These are phyloP conservation scores for Schizophyllum commune DNA, from an alignment of 1,284 basidiomycete species.

Conservation along the genomic window DNA sequence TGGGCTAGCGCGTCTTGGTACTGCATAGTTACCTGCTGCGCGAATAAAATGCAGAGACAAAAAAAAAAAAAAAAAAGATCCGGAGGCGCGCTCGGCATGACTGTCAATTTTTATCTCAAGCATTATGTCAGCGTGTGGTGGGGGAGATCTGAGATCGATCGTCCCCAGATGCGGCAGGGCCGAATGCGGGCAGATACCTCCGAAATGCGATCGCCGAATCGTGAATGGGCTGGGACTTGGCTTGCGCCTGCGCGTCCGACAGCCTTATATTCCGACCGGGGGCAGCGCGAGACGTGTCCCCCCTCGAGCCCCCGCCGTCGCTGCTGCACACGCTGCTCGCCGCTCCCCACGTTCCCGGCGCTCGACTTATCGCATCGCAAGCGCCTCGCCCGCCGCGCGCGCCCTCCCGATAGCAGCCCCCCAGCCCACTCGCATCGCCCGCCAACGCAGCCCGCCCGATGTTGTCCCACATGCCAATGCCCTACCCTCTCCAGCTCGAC, in stretches of 20 bases:
- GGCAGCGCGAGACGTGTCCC: neutral
- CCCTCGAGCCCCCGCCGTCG: neutral
- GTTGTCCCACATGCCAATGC: neutral
- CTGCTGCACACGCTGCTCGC: neutral
- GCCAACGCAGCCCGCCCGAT: neutral
- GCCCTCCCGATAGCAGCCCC: neutral
- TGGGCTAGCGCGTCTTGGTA: too few species aligned
- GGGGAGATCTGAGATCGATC: neutral
- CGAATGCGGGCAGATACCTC: neutral
- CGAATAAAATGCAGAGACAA: too few species aligned
- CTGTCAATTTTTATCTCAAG: neutral
- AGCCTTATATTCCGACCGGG: neutral
- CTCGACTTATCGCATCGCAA: too few species aligned
- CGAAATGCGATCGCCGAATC: neutral
- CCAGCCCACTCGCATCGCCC: neutral
- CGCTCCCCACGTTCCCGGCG: neutral
- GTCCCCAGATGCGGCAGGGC: neutral
- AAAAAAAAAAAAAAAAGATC: too few species aligned
- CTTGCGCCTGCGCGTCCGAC: neutral
- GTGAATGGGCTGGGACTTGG: neutral
- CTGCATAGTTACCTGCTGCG: too few species aligned
- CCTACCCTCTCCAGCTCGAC: slow-evolving; percentile 28
- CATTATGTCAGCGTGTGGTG: neutral
- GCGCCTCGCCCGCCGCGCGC: too few species aligned
- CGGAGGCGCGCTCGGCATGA: neutral